Base-by-base conservation (phyloP, 495 filamentous ascomycete species). In the Penicillium macrosclerotiorum region DNA sequence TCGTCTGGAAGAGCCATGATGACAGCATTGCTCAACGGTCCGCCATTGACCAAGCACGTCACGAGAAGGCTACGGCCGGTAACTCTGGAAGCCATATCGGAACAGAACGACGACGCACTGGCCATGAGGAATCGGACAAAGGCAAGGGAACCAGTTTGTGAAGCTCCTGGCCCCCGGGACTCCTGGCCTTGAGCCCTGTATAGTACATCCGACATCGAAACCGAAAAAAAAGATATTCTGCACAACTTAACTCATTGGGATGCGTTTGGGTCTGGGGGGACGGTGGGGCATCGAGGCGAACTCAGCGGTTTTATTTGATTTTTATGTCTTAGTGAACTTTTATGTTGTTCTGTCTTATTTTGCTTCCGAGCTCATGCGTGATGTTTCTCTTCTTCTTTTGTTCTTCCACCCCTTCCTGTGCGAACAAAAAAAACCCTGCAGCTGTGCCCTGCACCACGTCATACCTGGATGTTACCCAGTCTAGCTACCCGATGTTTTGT, bases 1-100 rank as follows among this genome's bases (percentile, higher is more conserved):
- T 98, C 42, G 81, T 91, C 47, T 98, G 89, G 85, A 94, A 95
- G 72, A 90, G 86, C 59, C 93, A 98, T 59, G 91, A 80, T 35
- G 77, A 79, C 48, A 89, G 85, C 65, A 89, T 91, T 51, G 84
- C 86, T 48, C 87, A 91, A 63, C 82, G 87, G 42, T 86, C 79
- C 8, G 83, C 84, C 19, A 88, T 90, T 43, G 87, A 91, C 61
- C 86, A 90, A 59, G 84, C 86, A 42, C 85, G 87, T 48, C 85
- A 88, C 38, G 87, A 90, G 46, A 90, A 90, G 61, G 69, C 75
- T 23, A 69, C 54, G 4, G 40, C 37, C 5, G 37, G 43, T 27
- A 58, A 54, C 27, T 51, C 60, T 17, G 48, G 47, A 2, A 60
- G 67, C 31, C 71, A 78, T 20, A 49, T 54, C 8, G 67, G 65